Conservation (phyloP, 768 basidiomycete genomes). For the Tricholoma flavovirens region DNA sequence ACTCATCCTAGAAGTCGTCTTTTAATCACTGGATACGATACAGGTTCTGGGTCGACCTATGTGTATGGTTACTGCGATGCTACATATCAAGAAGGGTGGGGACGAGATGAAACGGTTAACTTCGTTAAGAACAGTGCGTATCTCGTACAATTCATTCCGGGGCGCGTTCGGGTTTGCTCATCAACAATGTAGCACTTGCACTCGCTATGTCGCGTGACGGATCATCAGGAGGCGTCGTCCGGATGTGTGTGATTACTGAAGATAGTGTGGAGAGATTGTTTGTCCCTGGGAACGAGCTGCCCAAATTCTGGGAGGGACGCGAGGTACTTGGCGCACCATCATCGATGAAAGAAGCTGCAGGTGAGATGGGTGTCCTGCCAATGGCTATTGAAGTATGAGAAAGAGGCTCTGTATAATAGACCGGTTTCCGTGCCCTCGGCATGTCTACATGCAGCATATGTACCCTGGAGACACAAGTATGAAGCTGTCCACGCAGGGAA, state of each 20-base stretch:
- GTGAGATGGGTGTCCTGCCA: slow-evolving; percentile 33
- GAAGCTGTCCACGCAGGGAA: neutral
- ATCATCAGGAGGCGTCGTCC: slow-evolving; percentile 94
- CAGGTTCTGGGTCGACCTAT: slow-evolving; percentile 94
- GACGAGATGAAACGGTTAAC: slow-evolving; percentile 79
- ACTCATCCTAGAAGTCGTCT: neutral
- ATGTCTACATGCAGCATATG: neutral
- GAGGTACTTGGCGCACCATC: slow-evolving; percentile 51
- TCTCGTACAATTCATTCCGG: neutral
- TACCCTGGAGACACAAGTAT: neutral
- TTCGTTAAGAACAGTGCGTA: slow-evolving; percentile 94
- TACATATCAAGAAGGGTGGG: slow-evolving; percentile 93
- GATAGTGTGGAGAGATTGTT: slow-evolving; percentile 89
- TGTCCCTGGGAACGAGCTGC: slow-evolving; percentile 84
- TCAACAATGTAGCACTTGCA: slow-evolving; percentile 58
- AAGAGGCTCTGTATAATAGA: neutral
- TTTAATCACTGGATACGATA: slow-evolving; percentile 4
- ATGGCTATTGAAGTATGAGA: slow-evolving; percentile 44
- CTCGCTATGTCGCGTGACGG: slow-evolving; percentile 98
- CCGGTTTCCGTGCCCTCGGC: neutral
- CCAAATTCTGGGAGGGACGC: slow-evolving; percentile 84
- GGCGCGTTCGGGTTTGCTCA: neutral
- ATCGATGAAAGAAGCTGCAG: slow-evolving; percentile 22
- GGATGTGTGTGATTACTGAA: slow-evolving; percentile 95
- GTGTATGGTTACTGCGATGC: slow-evolving; percentile 99